phyloP scores from a whole-genome alignment of 2,329 filamentous ascomycete genomes.

The Alternaria brassicae region DNA sequence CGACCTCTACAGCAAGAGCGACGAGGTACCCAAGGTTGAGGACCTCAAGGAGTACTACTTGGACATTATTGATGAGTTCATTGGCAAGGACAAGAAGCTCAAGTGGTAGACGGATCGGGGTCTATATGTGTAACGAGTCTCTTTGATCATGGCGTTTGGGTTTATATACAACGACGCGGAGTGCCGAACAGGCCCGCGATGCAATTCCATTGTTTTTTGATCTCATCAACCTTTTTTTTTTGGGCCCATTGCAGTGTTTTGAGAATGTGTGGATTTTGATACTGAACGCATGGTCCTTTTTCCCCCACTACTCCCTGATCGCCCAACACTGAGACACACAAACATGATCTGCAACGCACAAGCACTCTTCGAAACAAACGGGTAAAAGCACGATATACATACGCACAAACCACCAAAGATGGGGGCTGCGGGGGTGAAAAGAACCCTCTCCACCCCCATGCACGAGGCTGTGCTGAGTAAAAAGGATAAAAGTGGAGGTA shows the following conservation, averaged over 20 bases:
- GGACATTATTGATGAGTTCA: slow-evolving; percentile 70
- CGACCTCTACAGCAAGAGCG: slow-evolving; percentile 90
- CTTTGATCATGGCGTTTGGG: slow-evolving; percentile 6
- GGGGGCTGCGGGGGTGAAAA: not conserved
- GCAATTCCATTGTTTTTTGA: not conserved
- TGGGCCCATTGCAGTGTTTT: not conserved
- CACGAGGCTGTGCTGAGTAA: not conserved
- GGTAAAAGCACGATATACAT: too few relatives aligned
- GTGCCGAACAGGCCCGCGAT: slow-evolving; percentile 25
- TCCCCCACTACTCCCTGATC: not conserved
- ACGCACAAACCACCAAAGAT: not conserved
- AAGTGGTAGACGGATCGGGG: slow-evolving; percentile 64
- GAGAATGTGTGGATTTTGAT: not conserved
- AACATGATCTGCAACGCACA: not conserved
- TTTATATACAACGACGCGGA: slow-evolving; percentile 7
- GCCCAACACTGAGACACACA: not conserved
- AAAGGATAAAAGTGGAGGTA: not conserved
- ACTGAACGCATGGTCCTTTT: not conserved
- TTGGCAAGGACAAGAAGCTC: slow-evolving; percentile 68
- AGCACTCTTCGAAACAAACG: too few relatives aligned
- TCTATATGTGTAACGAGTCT: slow-evolving; percentile 2
- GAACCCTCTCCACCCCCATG: too few relatives aligned
- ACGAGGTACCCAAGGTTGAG: slow-evolving; percentile 76
- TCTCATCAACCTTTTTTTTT: not conserved
- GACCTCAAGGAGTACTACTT: slow-evolving; percentile 70